Evolutionary conservation across 2,329 filamentous ascomycete genomes (phyloP).

Genomic region (Diaporthe caulivora): DNA sequence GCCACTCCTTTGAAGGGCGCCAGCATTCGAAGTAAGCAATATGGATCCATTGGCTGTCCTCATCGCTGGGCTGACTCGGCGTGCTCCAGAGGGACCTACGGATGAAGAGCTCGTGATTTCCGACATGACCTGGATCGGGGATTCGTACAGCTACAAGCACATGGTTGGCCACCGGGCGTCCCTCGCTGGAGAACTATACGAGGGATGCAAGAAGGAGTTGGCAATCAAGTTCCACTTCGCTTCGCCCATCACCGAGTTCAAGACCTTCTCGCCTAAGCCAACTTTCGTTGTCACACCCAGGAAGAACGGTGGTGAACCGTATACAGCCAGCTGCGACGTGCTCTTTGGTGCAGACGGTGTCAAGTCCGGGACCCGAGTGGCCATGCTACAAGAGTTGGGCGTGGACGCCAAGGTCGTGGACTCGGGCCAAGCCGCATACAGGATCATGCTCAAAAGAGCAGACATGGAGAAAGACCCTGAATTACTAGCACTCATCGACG

Average conservation of each 20-base stretch:
- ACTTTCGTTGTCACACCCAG: conserved; percentile 64
- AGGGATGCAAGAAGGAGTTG: conserved; percentile 67
- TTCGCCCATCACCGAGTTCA: conserved; percentile 59
- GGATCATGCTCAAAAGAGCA: conserved; percentile 63
- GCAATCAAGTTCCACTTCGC: conserved; percentile 70
- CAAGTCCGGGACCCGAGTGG: conserved; percentile 59
- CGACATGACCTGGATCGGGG: conserved; percentile 66
- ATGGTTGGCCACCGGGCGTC: conserved; percentile 75
- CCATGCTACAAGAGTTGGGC: conserved; percentile 53
- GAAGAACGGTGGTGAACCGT: conserved; percentile 54
- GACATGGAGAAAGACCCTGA: conserved; percentile 60
- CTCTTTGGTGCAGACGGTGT: conserved; percentile 67
- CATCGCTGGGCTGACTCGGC: neutral
- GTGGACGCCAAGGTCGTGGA: conserved; percentile 56
- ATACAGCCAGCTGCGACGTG: conserved; percentile 61
- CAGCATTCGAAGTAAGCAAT: conserved; percentile 38
- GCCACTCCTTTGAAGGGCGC: conserved; percentile 37
- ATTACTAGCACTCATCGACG: conserved; percentile 66
- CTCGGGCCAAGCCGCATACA: conserved; percentile 66
- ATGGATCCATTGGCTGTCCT: neutral
- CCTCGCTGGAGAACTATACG: conserved; percentile 68
- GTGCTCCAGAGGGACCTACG: conserved; percentile 62
- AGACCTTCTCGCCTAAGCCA: conserved; percentile 63
- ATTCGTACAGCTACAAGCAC: conserved; percentile 71
- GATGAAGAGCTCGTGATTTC: conserved; percentile 72